These are phyloP conservation scores for Pythium apleroticum DNA, from an alignment of 352 stramenopile species.

Conservation along the genomic window DNA sequence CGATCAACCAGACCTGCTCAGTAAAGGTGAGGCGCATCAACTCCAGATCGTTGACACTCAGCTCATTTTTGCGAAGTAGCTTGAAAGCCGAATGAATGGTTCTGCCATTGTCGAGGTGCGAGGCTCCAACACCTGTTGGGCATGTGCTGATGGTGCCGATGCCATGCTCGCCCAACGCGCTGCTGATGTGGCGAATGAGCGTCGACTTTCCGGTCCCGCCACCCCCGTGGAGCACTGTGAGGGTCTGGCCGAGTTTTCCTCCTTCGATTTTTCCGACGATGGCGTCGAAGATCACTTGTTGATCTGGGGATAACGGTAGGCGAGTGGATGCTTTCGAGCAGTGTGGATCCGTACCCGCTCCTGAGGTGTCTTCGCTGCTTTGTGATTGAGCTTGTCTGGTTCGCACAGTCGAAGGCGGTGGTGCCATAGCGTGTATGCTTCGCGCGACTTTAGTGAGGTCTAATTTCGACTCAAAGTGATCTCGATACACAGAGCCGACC, in stretches of 20 bases:
- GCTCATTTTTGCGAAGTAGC: not conserved
- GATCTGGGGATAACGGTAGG: no score
- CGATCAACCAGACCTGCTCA: slow-evolving; percentile 17
- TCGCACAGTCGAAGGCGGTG: not conserved
- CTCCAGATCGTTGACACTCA: slow-evolving; percentile 16
- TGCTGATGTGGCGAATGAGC: not conserved
- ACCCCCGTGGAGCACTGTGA: slow-evolving; percentile 3
- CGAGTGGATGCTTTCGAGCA: no score
- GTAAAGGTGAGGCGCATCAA: slow-evolving; percentile 21
- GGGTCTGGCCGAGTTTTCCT: not conserved
- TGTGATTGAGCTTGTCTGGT: no score
- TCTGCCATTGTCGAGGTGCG: not conserved
- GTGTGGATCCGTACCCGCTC: no score
- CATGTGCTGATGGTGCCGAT: slow-evolving; percentile 3
- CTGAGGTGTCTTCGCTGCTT: no score
- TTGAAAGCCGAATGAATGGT: slow-evolving; percentile 6
- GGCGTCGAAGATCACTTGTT: not conserved
- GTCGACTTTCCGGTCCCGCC: slow-evolving; percentile 2
- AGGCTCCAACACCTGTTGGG: slow-evolving; percentile 1
- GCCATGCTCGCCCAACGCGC: not conserved
- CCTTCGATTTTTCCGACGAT: not conserved
- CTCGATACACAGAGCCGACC: no score
- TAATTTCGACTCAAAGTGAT: not conserved
- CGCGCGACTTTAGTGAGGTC: not conserved
- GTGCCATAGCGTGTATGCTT: not conserved